Base-by-base conservation (phyloP, 129 eudicot genomes). In the Pseudognaphalium luteoalbum region DNA sequence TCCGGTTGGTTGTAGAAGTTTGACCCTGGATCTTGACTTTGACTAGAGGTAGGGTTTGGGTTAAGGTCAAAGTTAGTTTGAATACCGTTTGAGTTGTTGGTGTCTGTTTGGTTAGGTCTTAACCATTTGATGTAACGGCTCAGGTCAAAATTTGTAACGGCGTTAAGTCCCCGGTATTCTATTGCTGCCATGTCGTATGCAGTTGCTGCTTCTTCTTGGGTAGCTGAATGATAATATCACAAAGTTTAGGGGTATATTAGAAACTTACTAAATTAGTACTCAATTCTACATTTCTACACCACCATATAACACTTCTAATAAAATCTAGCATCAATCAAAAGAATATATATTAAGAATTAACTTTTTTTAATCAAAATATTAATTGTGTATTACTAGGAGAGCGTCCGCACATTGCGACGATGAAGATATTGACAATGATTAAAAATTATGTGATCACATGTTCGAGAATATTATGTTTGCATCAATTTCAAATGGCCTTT, bases 101-200 rank as follows among this genome's bases (percentile, higher is more conserved):
- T 66, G 6, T 74, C 74, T 22, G 69, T 74, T 83, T 81, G 83
- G 71, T 74, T 51, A 52, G 89, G 91, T 44, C 60, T 81, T 61
- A 84, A 72, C 88, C 88, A 85, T 5, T 83, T 74, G 76, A 85
- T 81, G 77, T 93, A 93, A 82, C 91, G 96, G 85, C 97, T 90
- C 30, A 93, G 91, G 89, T 93, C 98, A 66, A 93, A 93, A 72
- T 93, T 93, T 28, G 98, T 93, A 57, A 93, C 90, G 68, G 98
- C 98, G 76, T 93, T 90, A 60, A 82, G 85, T 62, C 98, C 98
- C 8, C 98, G 81, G 79, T 93, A 81, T 66, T 93, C 89, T 59
- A 93, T 87, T 4, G 98, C 98, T 50, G 98, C 98, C 88, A 82
- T 81, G 86, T 93, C 98, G 11, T 93, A 93, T 32, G 98, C 98